These are phyloP conservation scores for Solidago caesia DNA, from an alignment of 129 eudicot genomes.

Conservation along the genomic window DNA sequence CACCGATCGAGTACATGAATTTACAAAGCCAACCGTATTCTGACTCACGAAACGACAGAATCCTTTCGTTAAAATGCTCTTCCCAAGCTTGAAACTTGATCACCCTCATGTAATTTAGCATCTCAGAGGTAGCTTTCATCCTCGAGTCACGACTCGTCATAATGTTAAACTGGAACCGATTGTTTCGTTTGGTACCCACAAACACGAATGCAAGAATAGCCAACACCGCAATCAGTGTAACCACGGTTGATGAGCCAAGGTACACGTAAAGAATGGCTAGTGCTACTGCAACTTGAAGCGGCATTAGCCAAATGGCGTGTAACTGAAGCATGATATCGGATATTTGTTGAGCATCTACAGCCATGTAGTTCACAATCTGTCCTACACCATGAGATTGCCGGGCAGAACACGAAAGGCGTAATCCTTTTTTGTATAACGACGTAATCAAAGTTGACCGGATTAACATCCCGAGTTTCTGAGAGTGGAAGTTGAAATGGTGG, in stretches of 20 bases:
- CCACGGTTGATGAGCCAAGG: conserved; percentile 41
- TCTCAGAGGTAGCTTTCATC: conserved; percentile 58
- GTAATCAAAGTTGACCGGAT: conserved; percentile 51
- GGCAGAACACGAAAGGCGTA: conserved; percentile 52
- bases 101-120: conserved; percentile 63
- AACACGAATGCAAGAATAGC: conserved; percentile 16
- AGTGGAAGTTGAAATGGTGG: conserved; percentile 59
- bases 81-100: conserved; percentile 84
- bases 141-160: conserved; percentile 52
- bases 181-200: conserved; percentile 27
- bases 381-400: conserved; percentile 77
- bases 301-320: conserved; percentile 65
- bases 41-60: conserved; percentile 38
- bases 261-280: conserved; percentile 39
- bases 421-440: conserved; percentile 51
- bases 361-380: conserved; percentile 73
- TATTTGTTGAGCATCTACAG: conserved; percentile 60
- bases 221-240: conserved; percentile 34
- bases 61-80: conserved; percentile 50
- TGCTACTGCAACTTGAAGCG: conserved; percentile 44
- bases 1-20: conserved; percentile 42
- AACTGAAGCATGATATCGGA: conserved; percentile 50
- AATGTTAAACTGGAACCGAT: conserved; percentile 40
- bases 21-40: conserved; percentile 61
- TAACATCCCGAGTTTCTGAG: conserved; percentile 62